Percentiles rank a stretch among this genome's conserved stretches.
Evolutionary conservation across 345 rosid species (phyloP).

Genomic region (Noccaea bulbosa): DNA sequence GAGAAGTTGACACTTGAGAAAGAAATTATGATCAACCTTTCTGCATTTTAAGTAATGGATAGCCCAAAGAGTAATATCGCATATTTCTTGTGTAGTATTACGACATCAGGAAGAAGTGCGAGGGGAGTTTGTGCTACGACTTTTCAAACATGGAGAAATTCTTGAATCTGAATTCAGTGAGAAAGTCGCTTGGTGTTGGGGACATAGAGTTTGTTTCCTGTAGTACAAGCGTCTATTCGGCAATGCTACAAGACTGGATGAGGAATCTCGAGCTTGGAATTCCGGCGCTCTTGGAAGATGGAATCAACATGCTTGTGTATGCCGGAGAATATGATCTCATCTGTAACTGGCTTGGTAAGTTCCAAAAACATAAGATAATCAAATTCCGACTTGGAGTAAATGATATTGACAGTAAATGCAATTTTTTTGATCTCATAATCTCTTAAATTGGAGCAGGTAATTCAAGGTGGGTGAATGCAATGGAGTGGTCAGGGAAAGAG

Average conservation of each 20-base stretch:
- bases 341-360: constrained; percentile 99
- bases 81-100: constrained; percentile 67
- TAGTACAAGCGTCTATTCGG: constrained; percentile 78
- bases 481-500: constrained; percentile 93
- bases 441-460: constrained; percentile 62
- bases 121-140: constrained; percentile 90
- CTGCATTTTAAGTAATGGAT: background rate
- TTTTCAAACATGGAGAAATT: constrained; percentile 98
- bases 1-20: background rate
- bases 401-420: background rate
- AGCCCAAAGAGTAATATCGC: constrained; percentile 7
- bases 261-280: constrained; percentile 92
- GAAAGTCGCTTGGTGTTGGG: constrained; percentile 84
- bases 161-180: constrained; percentile 69
- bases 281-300: constrained; percentile 92
- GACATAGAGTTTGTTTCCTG: constrained; percentile 88
- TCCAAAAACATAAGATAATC: background rate
- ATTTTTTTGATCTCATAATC: background rate
- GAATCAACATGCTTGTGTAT: constrained; percentile 85
- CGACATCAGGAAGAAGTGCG: constrained; percentile 90
- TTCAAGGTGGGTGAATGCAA: constrained; percentile 98
- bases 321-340: constrained; percentile 99
- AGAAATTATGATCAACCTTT: background rate
- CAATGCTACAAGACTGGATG: constrained; percentile 97
- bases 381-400: background rate